Evolutionary conservation across 176 grass and related monocot genomes (phyloP), one percentile per base, ranked within the genome.

Genomic region (Triticum urartu): DNA sequence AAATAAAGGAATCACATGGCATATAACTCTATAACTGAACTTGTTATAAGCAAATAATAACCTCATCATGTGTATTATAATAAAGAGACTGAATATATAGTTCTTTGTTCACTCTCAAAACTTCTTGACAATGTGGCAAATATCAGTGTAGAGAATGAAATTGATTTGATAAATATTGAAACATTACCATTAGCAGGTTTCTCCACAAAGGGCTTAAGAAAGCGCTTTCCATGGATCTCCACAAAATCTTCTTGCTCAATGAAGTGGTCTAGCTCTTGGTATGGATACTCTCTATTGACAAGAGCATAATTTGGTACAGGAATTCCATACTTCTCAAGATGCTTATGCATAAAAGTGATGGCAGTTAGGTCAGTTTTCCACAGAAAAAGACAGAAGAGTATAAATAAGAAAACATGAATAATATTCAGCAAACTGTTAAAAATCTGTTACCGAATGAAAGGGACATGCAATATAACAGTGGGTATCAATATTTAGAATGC

Each of bases 231-330:
- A 74, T 88, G 94, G 84, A 98, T 87, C 87, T 98, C 97, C 47
- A 98, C 90, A 84, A 92, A 95, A 89, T 98, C 97, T 86, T 98
- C 97, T 94, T 98, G 97, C 88, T 98, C 97, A 47, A 91, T 88
- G 74, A 98, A 98, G 40, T 94, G 92, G 18, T 94, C 92, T 80
- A 98, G 84, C 56, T 95, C 97, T 95, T 98, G 97, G 85, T 91
- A 89, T 66, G 94, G 94, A 94, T 91, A 94, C 61, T 98, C 92
- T 91, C 97, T 94, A 80, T 91, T 92, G 65, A 95, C 90, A 81
- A 95, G 90, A 91, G 94, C 93, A 92, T 98, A 91, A 94, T 85
- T 92, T 45, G 97, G 97, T 79, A 98, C 93, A 34, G 93, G 94
- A 88, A 98, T 89, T 71, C 92, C 93, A 66, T 87, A 95, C 82